Evolutionary conservation across 208 protist genomes (phyloP), one percentile per base, ranked within the genome.

Genomic region (Wallacemonas sp.): DNA sequence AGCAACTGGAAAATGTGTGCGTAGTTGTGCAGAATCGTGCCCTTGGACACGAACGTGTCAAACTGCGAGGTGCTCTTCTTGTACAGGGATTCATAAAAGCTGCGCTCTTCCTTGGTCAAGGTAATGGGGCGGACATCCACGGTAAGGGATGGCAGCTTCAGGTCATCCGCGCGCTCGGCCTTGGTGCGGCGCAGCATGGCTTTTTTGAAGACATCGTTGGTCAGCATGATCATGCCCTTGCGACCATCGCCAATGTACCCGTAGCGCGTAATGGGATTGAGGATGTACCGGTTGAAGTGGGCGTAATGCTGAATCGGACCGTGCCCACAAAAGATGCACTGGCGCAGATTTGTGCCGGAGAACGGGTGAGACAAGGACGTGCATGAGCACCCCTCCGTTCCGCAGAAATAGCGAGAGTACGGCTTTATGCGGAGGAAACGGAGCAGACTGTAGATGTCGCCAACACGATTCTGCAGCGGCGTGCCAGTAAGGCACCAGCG

Each of bases 391-490:
- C 89, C 94, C 16, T 92, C 82, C 11, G 73, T 85, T 42, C 64
- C 77, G 78, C 94, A 97, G 72, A 82, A 97, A 81, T 98, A 98
- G 48, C 84, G 85, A 18, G 90, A 70, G 79, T 84, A 94, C 0
- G 88, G 90, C 25, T 61, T 67, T 31, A 96, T 72, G 25, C 90
- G 77, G 49, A 99, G 61, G 82, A 98, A 99, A 52, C 98, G 97
- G 36, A 99, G 79, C 41, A 99, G 86, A 49, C 92, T 92, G 84
- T 98, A 99, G 23, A 99, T 66, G 76, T 99, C 98, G 18, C 95
- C 91, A 29, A 98, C 96, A 71, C 98, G 97, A 79, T 99, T 99
- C 79, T 99, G 98, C 50, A 99, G 74, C 28, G 97, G 97, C 12
- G 97, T 99, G 61, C 97, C 97, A 10, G 92, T 97, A 25, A 98